Percentiles rank a stretch among this genome's conserved stretches.
phyloP scores from a whole-genome alignment of 164 flowering plant species.

The Piper longum region DNA sequence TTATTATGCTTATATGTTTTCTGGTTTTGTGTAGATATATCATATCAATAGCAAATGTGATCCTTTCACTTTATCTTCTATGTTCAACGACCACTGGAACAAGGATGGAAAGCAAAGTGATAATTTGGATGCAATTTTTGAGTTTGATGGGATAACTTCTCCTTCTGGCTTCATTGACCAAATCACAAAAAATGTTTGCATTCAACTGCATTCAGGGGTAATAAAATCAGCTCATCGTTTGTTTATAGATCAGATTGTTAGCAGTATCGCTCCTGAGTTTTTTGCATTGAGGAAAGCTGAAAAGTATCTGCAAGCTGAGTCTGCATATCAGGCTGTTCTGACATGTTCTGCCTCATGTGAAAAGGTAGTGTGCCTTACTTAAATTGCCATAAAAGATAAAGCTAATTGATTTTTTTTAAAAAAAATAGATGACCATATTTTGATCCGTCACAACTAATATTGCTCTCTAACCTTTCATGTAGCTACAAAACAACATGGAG shows the following conservation, averaged over 20 bases:
- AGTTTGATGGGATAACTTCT: constrained; percentile 15
- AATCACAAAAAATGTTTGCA: constrained; percentile 54
- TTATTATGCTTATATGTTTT: constrained; percentile 1
- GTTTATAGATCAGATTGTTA: constrained; percentile 71
- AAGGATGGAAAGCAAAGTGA: constrained; percentile 9
- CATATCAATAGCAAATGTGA: constrained; percentile 36
- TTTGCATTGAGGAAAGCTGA: constrained; percentile 37
- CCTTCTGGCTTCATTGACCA: constrained; percentile 24
- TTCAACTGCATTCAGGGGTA: constrained; percentile 66
- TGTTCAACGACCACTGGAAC: constrained; percentile 33
- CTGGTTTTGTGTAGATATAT: constrained; percentile 37
- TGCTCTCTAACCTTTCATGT: background rate
- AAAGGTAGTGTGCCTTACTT: constrained; percentile 10
- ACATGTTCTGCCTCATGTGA: constrained; percentile 11
- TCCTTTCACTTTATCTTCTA: constrained; percentile 37
- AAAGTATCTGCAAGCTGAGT: constrained; percentile 25
- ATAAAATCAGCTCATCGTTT: constrained; percentile 74
- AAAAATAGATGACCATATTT: background rate
- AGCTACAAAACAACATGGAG: constrained; percentile 14
- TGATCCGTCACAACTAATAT: background rate
- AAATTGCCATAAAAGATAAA: too few relatives aligned
- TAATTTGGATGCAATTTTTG: constrained; percentile 4
- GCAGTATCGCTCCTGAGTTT: constrained; percentile 43
- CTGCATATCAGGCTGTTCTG: constrained; percentile 14
- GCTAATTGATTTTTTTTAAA: background rate